Evolutionary conservation across 192 early-diverging fungal genomes (phyloP).

Genomic region (Gigaspora rosea): DNA sequence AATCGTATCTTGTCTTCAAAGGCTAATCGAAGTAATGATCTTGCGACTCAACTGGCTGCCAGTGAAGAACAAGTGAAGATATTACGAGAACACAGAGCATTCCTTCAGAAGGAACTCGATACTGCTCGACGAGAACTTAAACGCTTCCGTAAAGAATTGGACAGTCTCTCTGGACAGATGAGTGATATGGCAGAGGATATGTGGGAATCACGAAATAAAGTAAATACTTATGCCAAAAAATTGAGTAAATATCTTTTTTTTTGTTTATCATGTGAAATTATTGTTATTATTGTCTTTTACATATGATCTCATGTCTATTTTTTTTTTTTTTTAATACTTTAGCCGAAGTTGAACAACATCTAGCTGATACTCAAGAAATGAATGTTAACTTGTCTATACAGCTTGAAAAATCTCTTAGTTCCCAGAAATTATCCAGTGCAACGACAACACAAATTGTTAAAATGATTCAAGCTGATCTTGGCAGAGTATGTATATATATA

Average conservation of each 20-base stretch:
- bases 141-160: constrained; percentile 58
- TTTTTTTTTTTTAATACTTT: neutral
- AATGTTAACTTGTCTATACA: constrained; percentile 57
- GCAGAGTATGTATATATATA: constrained; percentile 39
- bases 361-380: constrained; percentile 55
- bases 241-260: constrained; percentile 38
- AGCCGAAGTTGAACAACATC: constrained; percentile 59
- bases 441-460: constrained; percentile 62
- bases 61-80: constrained; percentile 43
- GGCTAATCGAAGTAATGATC: constrained; percentile 38
- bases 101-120: constrained; percentile 53
- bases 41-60: constrained; percentile 38
- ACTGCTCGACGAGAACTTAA: constrained; percentile 53
- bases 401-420: constrained; percentile 52
- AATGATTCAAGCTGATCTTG: constrained; percentile 58
- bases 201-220: constrained; percentile 56
- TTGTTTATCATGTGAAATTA: neutral
- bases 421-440: constrained; percentile 57
- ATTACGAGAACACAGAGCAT: constrained; percentile 49
- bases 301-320: neutral
- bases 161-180: constrained; percentile 56
- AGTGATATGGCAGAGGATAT: constrained; percentile 61
- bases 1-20: constrained; percentile 41
- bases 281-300: neutral
- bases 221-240: constrained; percentile 54